phyloP scores from a whole-genome alignment of 139 green algal species.

The Klebsormidium nitens region DNA sequence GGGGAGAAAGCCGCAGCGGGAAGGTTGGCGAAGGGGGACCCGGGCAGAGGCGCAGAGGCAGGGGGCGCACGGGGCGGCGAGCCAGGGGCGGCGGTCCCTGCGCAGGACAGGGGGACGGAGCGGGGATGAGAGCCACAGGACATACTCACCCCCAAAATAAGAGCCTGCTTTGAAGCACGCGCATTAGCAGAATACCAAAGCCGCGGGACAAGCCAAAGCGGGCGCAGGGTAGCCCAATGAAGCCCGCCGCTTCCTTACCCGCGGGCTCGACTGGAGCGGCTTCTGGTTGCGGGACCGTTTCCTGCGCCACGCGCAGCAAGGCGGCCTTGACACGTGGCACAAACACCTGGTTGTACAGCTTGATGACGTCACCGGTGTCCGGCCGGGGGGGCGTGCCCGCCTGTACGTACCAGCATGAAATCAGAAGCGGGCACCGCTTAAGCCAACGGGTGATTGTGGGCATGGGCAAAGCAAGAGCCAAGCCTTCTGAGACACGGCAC shows the following conservation, averaged over 20 bases:
- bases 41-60: neutral
- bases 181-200: neutral
- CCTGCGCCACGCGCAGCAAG: constrained; percentile 29
- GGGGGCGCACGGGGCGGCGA: neutral
- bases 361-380: constrained; percentile 74
- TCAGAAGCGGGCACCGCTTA: neutral
- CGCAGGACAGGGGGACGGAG: too few relatives aligned
- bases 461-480: neutral
- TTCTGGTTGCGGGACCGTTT: neutral
- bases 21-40: neutral
- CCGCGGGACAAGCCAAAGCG: neutral
- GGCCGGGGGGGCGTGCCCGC: too few relatives aligned
- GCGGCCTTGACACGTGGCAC: constrained; percentile 51
- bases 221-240: too few relatives aligned
- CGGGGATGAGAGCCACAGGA: neutral
- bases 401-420: too few relatives aligned
- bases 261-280: neutral
- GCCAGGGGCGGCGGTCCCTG: neutral
- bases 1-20: neutral
- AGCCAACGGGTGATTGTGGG: neutral
- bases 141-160: neutral
- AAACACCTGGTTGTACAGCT: constrained; percentile 87
- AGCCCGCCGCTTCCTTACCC: neutral
- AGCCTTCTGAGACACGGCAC: neutral
- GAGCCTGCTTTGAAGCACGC: neutral